Conservation (phyloP, 108 stramenopile genomes). For the Tribonema minus region DNA sequence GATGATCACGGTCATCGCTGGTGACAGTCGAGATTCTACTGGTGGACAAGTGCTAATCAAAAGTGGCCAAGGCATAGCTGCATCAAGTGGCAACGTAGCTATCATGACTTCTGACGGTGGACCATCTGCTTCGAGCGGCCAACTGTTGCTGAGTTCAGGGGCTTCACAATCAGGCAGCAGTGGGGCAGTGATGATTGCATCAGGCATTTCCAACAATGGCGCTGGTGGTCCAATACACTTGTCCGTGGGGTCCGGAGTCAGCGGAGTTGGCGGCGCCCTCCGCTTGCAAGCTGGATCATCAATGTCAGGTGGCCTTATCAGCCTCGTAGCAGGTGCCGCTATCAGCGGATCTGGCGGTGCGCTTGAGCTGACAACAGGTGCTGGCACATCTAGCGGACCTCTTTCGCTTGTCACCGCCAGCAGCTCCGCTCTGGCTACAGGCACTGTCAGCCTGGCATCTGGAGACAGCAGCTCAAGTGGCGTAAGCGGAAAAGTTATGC, state of each 20-base stretch:
- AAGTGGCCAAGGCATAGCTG: background rate
- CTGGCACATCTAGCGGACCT: too few species aligned
- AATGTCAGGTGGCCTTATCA: background rate
- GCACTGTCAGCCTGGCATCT: too few species aligned
- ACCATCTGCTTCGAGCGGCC: conserved; percentile 35
- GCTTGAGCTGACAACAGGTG: too few species aligned
- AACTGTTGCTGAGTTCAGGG: conserved; percentile 42
- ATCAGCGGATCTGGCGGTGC: too few species aligned
- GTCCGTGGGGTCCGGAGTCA: background rate
- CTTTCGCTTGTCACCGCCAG: too few species aligned
- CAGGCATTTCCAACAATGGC: background rate
- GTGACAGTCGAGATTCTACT: background rate
- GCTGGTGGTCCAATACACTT: background rate
- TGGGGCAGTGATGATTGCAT: conserved; percentile 2
- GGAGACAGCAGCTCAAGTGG: too few species aligned
- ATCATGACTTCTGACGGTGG: conserved; percentile 46
- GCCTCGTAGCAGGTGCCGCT: background rate
- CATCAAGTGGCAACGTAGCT: conserved; percentile 17
- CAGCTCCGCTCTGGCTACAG: too few species aligned
- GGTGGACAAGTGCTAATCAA: conserved; percentile 2
- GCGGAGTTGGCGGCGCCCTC: too few species aligned
- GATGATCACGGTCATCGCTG: conserved; percentile 15
- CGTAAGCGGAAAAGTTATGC: too few species aligned
- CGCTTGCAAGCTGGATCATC: too few species aligned
- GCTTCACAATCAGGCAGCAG: conserved; percentile 9